Percentiles rank a stretch among this genome's conserved stretches.
phyloP scores from a whole-genome alignment of 768 basidiomycete species.

The Leucocoprinus sp. region DNA sequence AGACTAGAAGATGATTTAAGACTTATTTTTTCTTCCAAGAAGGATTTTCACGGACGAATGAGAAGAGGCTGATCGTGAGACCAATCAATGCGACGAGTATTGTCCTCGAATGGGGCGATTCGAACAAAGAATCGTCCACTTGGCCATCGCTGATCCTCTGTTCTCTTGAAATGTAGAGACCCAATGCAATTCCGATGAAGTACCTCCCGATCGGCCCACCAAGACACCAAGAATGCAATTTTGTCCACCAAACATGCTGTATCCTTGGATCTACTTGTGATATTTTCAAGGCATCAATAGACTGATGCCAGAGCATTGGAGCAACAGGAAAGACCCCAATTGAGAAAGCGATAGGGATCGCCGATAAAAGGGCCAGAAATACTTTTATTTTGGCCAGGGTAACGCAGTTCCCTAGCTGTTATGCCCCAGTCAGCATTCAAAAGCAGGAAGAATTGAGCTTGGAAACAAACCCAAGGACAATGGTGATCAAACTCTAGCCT shows the following conservation, averaged over 20 bases:
- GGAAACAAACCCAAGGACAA: constrained; percentile 34
- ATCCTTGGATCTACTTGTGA: constrained; percentile 25
- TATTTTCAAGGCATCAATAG: constrained; percentile 19
- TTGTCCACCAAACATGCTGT: constrained; percentile 31
- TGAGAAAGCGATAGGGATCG: constrained; percentile 23
- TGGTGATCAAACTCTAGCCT: constrained; percentile 39
- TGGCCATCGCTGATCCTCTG: constrained; percentile 9
- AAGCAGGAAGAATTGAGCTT: neutral
- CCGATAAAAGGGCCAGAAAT: constrained; percentile 26
- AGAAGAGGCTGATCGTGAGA: constrained; percentile 26
- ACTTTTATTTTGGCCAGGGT: constrained; percentile 28
- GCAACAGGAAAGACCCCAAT: constrained; percentile 23
- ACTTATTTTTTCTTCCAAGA: neutral
- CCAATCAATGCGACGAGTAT: constrained; percentile 19
- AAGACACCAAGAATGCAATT: constrained; percentile 35
- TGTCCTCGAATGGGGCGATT: constrained; percentile 29
- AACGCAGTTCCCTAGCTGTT: constrained; percentile 34
- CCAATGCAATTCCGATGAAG: constrained; percentile 29
- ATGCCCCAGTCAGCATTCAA: neutral
- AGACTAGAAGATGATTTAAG: constrained; percentile 14
- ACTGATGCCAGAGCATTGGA: constrained; percentile 19
- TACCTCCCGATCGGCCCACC: constrained; percentile 36
- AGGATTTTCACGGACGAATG: constrained; percentile 21
- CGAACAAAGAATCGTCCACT: constrained; percentile 21
- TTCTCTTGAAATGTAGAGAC: constrained; percentile 23